phyloP scores from a whole-genome alignment of 352 stramenopile species.

The Phytophthora pinifolia region DNA sequence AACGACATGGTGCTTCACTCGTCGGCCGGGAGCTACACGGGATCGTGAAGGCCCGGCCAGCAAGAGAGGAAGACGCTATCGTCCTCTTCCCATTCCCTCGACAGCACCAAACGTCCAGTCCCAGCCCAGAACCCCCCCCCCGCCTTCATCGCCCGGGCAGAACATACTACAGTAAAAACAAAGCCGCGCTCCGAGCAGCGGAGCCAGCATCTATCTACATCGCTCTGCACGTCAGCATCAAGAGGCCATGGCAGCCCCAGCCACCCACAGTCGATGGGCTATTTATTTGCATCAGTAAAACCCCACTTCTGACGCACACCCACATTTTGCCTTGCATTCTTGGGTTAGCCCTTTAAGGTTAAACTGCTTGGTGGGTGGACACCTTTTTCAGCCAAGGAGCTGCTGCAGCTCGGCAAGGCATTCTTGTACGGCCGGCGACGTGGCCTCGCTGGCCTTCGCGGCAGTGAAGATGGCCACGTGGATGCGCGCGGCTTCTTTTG shows the following conservation, averaged over 20 bases:
- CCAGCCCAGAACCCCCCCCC: conserved; percentile 14
- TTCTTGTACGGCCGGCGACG: conserved; percentile 45
- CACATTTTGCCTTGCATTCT: neutral
- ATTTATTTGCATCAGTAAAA: conserved; percentile 26
- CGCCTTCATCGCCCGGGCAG: conserved; percentile 17
- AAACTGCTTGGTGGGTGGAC: too few relatives aligned
- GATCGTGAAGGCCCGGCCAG: conserved; percentile 30
- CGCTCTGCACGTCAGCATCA: conserved; percentile 9
- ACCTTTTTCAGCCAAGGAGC: conserved; percentile 28
- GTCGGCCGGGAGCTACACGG: conserved; percentile 59
- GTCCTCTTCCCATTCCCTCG: conserved; percentile 1
- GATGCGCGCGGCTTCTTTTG: conserved; percentile 49
- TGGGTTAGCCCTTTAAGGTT: neutral
- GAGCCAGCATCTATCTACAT: conserved; percentile 19
- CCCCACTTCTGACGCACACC: neutral
- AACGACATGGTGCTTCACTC: conserved; percentile 68
- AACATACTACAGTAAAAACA: conserved; percentile 23
- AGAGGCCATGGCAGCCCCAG: conserved; percentile 22
- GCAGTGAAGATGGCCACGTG: conserved; percentile 58
- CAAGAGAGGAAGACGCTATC: conserved; percentile 9
- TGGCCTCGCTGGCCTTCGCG: conserved; percentile 44
- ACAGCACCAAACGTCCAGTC: conserved; percentile 4
- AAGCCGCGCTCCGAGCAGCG: conserved; percentile 24
- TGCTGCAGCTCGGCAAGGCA: conserved; percentile 60
- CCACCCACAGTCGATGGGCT: conserved; percentile 24